A percentile compares a stretch with the other conserved stretches of the same genome.
These are phyloP conservation scores for Syncephalis plumigaleata DNA, from an alignment of 371 early-diverging fungal genomes.

Conservation along the genomic window DNA sequence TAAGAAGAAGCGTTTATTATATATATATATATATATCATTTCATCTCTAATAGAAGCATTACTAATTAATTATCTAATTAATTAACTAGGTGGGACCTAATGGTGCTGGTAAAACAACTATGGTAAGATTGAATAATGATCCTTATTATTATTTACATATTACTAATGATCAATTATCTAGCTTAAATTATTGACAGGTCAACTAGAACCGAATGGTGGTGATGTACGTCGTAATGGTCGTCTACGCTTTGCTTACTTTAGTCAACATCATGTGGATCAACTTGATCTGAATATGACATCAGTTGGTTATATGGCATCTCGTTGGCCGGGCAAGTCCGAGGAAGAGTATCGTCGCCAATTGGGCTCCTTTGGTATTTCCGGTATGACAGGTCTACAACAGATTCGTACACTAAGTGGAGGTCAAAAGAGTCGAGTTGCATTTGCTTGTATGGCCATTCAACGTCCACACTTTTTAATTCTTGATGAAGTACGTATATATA, in stretches of 20 bases:
- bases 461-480: constrained; percentile 92
- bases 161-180: constrained; percentile 11
- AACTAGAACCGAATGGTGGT: constrained; percentile 57
- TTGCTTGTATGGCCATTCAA: constrained; percentile 83
- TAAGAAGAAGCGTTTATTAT: constrained; percentile 40
- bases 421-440: constrained; percentile 93
- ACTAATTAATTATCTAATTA: background rate
- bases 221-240: constrained; percentile 83
- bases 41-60: too few species aligned
- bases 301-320: constrained; percentile 72
- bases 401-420: constrained; percentile 96
- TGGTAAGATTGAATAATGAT: constrained; percentile 5
- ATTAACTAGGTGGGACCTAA: constrained; percentile 31
- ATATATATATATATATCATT: too few species aligned
- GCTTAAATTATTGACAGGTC: constrained; percentile 80
- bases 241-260: constrained; percentile 87
- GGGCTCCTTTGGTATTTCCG: constrained; percentile 90
- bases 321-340: constrained; percentile 80
- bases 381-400: constrained; percentile 84
- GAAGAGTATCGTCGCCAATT: constrained; percentile 91
- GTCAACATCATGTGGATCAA: constrained; percentile 97
- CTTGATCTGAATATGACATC: constrained; percentile 66
- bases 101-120: constrained; percentile 57
- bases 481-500: constrained; percentile 73
- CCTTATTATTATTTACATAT: background rate